phyloP scores from a whole-genome alignment of 2,329 filamentous ascomycete species.

The Alternaria triticimaculans region DNA sequence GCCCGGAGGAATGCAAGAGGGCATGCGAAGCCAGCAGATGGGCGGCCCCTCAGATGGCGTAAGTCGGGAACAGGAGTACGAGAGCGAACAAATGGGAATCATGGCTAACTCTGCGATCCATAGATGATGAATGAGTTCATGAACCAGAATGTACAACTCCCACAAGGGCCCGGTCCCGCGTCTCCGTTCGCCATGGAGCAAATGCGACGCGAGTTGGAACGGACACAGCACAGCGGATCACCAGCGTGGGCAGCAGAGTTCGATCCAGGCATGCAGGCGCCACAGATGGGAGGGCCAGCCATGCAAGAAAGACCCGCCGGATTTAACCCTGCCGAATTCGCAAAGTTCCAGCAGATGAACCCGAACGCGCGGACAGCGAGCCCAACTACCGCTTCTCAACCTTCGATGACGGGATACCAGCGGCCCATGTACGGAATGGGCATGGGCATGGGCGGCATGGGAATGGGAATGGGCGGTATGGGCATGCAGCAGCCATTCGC shows the following conservation, averaged over 20 bases:
- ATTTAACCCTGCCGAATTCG: conserved; percentile 86
- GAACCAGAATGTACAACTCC: conserved; percentile 73
- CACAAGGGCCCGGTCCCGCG: conserved; percentile 59
- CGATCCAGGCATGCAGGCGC: conserved; percentile 64
- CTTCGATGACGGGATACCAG: conserved; percentile 61
- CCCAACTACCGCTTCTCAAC: conserved; percentile 55
- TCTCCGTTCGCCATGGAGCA: conserved; percentile 72
- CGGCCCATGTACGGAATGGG: conserved; percentile 58
- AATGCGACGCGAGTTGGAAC: conserved; percentile 68
- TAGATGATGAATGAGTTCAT: conserved; percentile 95
- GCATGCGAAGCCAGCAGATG: conserved; percentile 76
- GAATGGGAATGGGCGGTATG: conserved; percentile 54
- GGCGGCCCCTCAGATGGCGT: conserved; percentile 71
- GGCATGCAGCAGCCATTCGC: conserved; percentile 52
- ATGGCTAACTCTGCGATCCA: conserved; percentile 31
- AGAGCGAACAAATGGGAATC: neutral
- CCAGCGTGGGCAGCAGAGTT: conserved; percentile 71
- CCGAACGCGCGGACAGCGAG: conserved; percentile 65
- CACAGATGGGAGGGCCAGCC: conserved; percentile 77
- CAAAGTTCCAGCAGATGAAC: conserved; percentile 76
- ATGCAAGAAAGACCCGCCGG: conserved; percentile 61
- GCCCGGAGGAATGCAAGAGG: conserved; percentile 72
- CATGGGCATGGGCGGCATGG: conserved; percentile 56
- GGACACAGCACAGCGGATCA: conserved; percentile 60
- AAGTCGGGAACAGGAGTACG: conserved; percentile 18